Conservation (phyloP, 2,329 filamentous ascomycete genomes). For the Alternaria postmessia region DNA sequence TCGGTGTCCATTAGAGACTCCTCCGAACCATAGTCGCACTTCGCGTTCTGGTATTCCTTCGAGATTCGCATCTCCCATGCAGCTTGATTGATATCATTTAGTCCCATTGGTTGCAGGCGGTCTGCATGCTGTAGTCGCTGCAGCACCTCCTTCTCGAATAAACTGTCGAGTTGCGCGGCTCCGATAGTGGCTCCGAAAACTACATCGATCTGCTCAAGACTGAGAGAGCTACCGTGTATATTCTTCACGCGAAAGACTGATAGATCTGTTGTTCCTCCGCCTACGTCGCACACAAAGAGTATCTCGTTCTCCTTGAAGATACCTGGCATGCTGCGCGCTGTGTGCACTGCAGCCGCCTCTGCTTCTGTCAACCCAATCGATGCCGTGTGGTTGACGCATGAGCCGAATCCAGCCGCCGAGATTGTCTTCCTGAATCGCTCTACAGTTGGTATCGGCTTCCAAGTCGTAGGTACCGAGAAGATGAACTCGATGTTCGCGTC, state of each 20-base stretch:
- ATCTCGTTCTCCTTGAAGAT: slow-evolving; percentile 52
- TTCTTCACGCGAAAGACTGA: slow-evolving; percentile 44
- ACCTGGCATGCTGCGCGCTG: slow-evolving; percentile 41
- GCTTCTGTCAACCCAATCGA: slow-evolving; percentile 61
- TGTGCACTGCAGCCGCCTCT: slow-evolving; percentile 62
- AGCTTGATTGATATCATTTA: slow-evolving; percentile 38
- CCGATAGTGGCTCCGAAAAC: slow-evolving; percentile 51
- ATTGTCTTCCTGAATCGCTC: slow-evolving; percentile 61
- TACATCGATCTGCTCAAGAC: slow-evolving; percentile 45
- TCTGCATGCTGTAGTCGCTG: slow-evolving; percentile 35
- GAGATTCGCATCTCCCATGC: slow-evolving; percentile 50
- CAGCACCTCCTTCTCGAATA: slow-evolving; percentile 37
- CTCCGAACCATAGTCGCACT: slow-evolving; percentile 42
- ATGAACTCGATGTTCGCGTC: slow-evolving; percentile 60
- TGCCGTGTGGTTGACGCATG: slow-evolving; percentile 46
- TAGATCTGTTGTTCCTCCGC: slow-evolving; percentile 56
- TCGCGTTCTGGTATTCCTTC: slow-evolving; percentile 48
- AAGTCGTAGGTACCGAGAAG: slow-evolving; percentile 66
- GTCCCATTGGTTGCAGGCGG: slow-evolving; percentile 19
- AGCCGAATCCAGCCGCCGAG: slow-evolving; percentile 59
- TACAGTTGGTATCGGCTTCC: slow-evolving; percentile 60
- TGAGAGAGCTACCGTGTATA: slow-evolving; percentile 31
- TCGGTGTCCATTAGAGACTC: slow-evolving; percentile 38
- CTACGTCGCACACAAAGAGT: slow-evolving; percentile 60
- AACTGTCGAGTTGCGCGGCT: slow-evolving; percentile 43